Conservation (phyloP, 148 eudicot genomes). For the Limonium bicolor region DNA sequence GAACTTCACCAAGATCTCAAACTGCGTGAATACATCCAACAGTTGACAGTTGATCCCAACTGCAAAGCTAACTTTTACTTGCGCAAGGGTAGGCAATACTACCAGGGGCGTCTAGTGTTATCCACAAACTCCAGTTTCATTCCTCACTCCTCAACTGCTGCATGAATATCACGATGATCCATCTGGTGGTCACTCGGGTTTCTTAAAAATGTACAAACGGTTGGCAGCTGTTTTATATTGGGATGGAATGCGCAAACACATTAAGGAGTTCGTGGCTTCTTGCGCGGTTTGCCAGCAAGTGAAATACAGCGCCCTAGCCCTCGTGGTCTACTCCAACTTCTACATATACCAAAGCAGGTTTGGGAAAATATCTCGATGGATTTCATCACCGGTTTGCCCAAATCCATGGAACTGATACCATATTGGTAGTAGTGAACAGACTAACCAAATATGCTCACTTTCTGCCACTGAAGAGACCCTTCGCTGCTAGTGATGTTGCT, state of each 20-base stretch:
- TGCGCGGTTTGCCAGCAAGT: not conserved
- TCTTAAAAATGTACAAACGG: not conserved
- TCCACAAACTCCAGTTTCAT: too few species aligned
- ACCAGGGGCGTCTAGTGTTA: too few species aligned
- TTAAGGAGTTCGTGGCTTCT: not conserved
- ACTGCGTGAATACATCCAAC: too few species aligned
- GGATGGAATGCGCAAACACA: not conserved
- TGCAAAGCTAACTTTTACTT: too few species aligned
- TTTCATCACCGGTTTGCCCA: not conserved
- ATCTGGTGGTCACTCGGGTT: not conserved
- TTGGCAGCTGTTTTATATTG: not conserved
- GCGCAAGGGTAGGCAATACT: too few species aligned
- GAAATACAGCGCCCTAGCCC: not conserved
- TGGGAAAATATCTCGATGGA: not conserved
- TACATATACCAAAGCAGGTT: not conserved
- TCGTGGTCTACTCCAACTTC: not conserved
- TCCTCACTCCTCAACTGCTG: too few species aligned
- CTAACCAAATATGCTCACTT: not conserved
- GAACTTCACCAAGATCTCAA: too few species aligned
- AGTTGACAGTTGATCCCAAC: too few species aligned
- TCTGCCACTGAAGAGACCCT: not conserved
- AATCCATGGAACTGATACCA: not conserved
- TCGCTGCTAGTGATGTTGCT: not conserved
- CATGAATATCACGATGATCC: not conserved
- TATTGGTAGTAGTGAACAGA: not conserved